Evolutionary conservation across 345 rosid genomes (phyloP).

Genomic region (Trapa incisa): DNA sequence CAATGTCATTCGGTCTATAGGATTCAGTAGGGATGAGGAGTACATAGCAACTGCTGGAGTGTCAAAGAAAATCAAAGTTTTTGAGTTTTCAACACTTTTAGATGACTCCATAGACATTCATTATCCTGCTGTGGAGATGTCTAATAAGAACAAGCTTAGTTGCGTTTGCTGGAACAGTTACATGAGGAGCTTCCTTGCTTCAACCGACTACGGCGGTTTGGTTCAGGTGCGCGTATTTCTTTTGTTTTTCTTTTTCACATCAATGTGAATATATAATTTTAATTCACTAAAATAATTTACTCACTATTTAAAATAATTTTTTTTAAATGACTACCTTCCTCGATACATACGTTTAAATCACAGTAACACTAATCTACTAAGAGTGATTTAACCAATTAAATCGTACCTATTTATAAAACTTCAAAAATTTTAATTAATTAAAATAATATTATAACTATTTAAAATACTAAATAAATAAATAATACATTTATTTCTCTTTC

Average conservation of each 20-base stretch:
- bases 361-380: too few species aligned
- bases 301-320: too few species aligned
- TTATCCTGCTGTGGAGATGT: conserved; percentile 75
- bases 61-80: conserved; percentile 73
- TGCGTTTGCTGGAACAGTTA: conserved; percentile 90
- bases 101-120: conserved; percentile 62
- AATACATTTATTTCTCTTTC: too few species aligned
- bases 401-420: too few species aligned
- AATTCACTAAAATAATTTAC: too few species aligned
- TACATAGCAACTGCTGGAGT: conserved; percentile 91
- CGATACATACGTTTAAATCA: too few species aligned
- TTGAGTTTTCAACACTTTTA: conserved; percentile 55
- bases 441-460: too few species aligned
- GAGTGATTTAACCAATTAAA: too few species aligned
- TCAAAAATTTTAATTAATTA: too few species aligned
- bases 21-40: conserved; percentile 67
- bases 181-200: conserved; percentile 78
- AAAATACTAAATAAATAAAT: too few species aligned
- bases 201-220: conserved; percentile 76
- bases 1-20: conserved; percentile 70
- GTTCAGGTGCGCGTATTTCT: conserved; percentile 40
- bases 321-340: too few species aligned
- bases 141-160: conserved; percentile 67
- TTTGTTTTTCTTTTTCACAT: background rate
- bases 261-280: background rate